Conservation (phyloP, 1,139 yeast genomes). For the Yamadazyma sp. region DNA sequence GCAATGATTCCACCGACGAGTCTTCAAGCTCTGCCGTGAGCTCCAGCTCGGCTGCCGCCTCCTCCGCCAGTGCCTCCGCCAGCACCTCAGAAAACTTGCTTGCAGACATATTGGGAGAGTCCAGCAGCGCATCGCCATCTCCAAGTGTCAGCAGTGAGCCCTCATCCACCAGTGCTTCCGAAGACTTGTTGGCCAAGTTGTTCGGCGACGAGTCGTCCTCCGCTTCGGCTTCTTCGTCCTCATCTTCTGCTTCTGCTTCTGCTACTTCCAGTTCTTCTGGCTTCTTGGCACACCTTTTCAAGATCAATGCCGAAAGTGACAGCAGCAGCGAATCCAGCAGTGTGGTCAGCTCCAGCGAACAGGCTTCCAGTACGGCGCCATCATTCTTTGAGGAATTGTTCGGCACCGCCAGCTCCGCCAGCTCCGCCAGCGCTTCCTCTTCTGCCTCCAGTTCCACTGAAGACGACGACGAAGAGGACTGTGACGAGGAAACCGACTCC, state of each 20-base stretch:
- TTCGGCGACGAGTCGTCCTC: constrained; percentile 2
- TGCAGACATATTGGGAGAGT: constrained; percentile 2
- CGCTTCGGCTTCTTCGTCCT: too few relatives aligned
- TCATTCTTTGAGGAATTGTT: constrained; percentile 3
- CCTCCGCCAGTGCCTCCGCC: constrained; percentile 3
- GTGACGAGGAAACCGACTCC: constrained; percentile 11
- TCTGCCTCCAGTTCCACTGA: constrained; percentile 1
- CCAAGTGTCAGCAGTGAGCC: background rate
- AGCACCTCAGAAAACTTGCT: constrained; percentile 1
- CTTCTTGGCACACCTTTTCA: background rate
- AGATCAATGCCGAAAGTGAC: background rate
- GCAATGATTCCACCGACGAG: constrained; percentile 1
- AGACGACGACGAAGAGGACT: constrained; percentile 15
- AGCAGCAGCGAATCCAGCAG: constrained; percentile 3
- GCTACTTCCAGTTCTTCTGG: constrained; percentile 1
- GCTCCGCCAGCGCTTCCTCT: constrained; percentile 4
- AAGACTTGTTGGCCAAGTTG: constrained; percentile 2
- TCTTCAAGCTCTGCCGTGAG: constrained; percentile 1
- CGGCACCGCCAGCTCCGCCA: constrained; percentile 4
- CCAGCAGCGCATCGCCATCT: constrained; percentile 1
- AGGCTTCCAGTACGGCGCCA: constrained; percentile 5
- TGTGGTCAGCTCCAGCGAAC: constrained; percentile 4
- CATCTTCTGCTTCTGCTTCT: constrained; percentile 2
- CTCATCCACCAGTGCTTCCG: background rate
- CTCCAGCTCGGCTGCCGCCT: background rate